phyloP scores from a whole-genome alignment of 1,284 basidiomycete genomes.

The Ustanciosporium gigantosporum region DNA sequence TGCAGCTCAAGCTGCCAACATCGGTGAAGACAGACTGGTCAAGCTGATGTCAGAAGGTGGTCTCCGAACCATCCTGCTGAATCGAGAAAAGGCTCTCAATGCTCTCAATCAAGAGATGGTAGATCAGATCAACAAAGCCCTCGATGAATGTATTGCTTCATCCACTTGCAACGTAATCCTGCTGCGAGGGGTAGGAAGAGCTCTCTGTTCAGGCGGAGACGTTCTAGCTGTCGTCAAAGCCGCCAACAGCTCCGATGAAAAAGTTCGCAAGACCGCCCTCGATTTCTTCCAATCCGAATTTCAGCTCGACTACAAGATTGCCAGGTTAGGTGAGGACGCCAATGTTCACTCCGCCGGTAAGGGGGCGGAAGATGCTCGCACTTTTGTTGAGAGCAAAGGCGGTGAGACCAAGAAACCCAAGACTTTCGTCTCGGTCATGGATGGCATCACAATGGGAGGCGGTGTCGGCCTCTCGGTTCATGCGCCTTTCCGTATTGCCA shows the following conservation, averaged over 20 bases:
- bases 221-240: slow-evolving; percentile 68
- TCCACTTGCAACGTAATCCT: slow-evolving; percentile 46
- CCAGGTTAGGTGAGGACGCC: slow-evolving; percentile 63
- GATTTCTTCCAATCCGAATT: slow-evolving; percentile 94
- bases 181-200: slow-evolving; percentile 69
- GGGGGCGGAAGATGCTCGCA: slow-evolving; percentile 29
- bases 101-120: slow-evolving; percentile 85
- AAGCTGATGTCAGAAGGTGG: slow-evolving; percentile 40
- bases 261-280: slow-evolving; percentile 67
- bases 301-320: slow-evolving; percentile 82
- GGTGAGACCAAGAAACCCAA: slow-evolving; percentile 60
- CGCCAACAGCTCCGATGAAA: slow-evolving; percentile 34
- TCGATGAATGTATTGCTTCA: slow-evolving; percentile 68
- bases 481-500: slow-evolving; percentile 88
- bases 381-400: slow-evolving; percentile 28
- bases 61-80: slow-evolving; percentile 73
- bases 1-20: neutral
- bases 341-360: slow-evolving; percentile 65
- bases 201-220: slow-evolving; percentile 95
- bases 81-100: slow-evolving; percentile 83
- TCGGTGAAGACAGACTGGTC: slow-evolving; percentile 27
- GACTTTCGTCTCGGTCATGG: slow-evolving; percentile 83
- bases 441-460: slow-evolving; percentile 77
- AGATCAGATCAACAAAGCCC: slow-evolving; percentile 70
- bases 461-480: slow-evolving; percentile 88